Percentiles rank a stretch among this genome's conserved stretches.
These are phyloP conservation scores for Graphilbum fragrans DNA, from an alignment of 2,329 filamentous ascomycete genomes.

Conservation along the genomic window DNA sequence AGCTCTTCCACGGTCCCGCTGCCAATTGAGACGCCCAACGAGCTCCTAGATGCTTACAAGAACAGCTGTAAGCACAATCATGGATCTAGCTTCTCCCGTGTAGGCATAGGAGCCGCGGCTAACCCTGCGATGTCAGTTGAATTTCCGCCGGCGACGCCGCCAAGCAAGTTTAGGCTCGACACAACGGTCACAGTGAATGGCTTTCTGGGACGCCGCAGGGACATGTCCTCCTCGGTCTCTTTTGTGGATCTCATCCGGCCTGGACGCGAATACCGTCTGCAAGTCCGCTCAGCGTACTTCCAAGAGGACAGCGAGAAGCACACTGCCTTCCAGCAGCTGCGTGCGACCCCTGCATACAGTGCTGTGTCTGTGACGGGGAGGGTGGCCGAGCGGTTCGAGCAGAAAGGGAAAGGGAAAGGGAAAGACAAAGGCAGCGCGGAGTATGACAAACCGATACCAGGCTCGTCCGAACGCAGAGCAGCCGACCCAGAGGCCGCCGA, in stretches of 20 bases:
- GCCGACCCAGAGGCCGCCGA: too few relatives aligned
- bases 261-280: conserved; percentile 18
- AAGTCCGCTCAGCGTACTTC: conserved; percentile 28
- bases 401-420: conserved; percentile 2
- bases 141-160: conserved; percentile 17
- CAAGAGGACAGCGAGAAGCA: conserved; percentile 22
- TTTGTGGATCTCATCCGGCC: conserved; percentile 49
- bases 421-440: background rate
- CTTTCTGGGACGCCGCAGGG: conserved; percentile 57
- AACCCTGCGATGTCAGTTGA: conserved; percentile 12
- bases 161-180: conserved; percentile 15
- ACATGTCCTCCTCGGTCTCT: conserved; percentile 55
- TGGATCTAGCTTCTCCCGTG: too few relatives aligned
- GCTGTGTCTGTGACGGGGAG: conserved; percentile 36
- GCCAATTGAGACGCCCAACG: too few relatives aligned
- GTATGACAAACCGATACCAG: background rate
- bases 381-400: conserved; percentile 6
- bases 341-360: conserved; percentile 34
- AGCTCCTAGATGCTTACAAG: too few relatives aligned
- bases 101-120: too few relatives aligned
- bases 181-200: conserved; percentile 48
- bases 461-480: background rate
- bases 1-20: too few relatives aligned
- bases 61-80: background rate
- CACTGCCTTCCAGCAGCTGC: conserved; percentile 26